Conservation (phyloP, 352 stramenopile genomes). For the Globisporangium camurandrum region DNA sequence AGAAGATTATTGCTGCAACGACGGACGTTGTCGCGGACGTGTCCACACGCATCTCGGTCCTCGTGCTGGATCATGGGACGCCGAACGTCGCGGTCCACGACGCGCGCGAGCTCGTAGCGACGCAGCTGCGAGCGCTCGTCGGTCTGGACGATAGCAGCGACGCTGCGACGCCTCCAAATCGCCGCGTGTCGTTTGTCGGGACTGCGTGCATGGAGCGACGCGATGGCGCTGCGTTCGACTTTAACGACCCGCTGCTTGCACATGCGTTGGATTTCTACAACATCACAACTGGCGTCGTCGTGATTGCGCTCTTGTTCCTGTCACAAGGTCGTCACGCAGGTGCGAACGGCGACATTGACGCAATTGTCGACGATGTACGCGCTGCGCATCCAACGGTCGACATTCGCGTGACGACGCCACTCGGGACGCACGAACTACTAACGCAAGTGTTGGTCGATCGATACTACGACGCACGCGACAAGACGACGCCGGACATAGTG, state of each 20-base stretch:
- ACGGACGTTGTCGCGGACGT: conserved; percentile 13
- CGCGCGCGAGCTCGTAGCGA: conserved; percentile 42
- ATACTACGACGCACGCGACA: conserved; percentile 30
- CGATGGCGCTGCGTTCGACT: conserved; percentile 63
- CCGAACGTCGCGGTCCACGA: conserved; percentile 65
- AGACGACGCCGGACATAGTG: conserved; percentile 18
- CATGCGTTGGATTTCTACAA: conserved; percentile 57
- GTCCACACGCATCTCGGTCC: conserved; percentile 33
- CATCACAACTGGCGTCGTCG: conserved; percentile 48
- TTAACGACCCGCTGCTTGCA: conserved; percentile 72
- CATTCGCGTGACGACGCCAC: conserved; percentile 52
- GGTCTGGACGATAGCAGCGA: conserved; percentile 11
- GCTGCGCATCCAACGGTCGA: conserved; percentile 32
- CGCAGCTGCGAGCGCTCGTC: conserved; percentile 26
- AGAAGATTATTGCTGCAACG: conserved; percentile 38
- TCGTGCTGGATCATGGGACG: conserved; percentile 77
- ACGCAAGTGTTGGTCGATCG: conserved; percentile 60
- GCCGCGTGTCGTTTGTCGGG: conserved; percentile 34
- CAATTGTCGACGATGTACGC: conserved; percentile 49
- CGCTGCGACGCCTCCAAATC: conserved; percentile 6
- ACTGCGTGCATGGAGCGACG: conserved; percentile 76
- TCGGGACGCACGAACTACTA: conserved; percentile 56
- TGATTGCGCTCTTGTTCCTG: conserved; percentile 73
- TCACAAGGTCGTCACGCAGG: conserved; percentile 68
- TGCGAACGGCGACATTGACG: conserved; percentile 68